Conservation (phyloP, 75 land plant species). For the Selaginella moellendorffii region DNA sequence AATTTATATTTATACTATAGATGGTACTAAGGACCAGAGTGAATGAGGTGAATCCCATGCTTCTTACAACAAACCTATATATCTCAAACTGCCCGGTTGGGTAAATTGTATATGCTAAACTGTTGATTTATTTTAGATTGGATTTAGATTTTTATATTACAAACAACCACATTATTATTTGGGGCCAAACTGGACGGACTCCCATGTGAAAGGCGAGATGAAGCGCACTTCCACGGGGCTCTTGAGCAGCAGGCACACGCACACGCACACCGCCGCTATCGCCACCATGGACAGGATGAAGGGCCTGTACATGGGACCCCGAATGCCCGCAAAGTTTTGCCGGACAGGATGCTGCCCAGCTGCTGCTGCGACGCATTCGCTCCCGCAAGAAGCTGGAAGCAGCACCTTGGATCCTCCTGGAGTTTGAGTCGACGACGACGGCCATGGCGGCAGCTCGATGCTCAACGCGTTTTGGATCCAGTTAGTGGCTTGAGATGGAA, state of each 20-base stretch:
- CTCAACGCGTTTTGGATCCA: not conserved
- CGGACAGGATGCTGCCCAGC: not conserved
- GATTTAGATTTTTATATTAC: too few relatives aligned
- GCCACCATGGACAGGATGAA: conserved; percentile 66
- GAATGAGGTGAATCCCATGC: too few relatives aligned
- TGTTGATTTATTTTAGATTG: too few relatives aligned
- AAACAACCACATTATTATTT: too few relatives aligned
- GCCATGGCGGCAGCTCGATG: not conserved
- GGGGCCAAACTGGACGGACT: conserved; percentile 25
- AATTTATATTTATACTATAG: too few relatives aligned
- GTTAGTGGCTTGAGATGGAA: not conserved
- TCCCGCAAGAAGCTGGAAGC: too few relatives aligned
- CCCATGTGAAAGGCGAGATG: too few relatives aligned
- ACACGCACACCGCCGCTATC: conserved; percentile 87
- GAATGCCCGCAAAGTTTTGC: conserved; percentile 5
- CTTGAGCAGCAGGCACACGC: conserved; percentile 58
- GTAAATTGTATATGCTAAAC: too few relatives aligned
- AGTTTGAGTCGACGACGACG: conserved; percentile 26
- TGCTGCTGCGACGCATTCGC: not conserved
- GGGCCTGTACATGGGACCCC: conserved; percentile 42
- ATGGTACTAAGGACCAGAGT: too few relatives aligned
- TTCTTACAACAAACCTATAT: too few relatives aligned
- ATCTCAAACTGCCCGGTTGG: too few relatives aligned
- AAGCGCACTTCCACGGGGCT: conserved; percentile 42
- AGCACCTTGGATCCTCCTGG: conserved; percentile 40